Evolutionary conservation across 1,284 basidiomycete genomes (phyloP).

Genomic region (Exsudoporus floridanus): DNA sequence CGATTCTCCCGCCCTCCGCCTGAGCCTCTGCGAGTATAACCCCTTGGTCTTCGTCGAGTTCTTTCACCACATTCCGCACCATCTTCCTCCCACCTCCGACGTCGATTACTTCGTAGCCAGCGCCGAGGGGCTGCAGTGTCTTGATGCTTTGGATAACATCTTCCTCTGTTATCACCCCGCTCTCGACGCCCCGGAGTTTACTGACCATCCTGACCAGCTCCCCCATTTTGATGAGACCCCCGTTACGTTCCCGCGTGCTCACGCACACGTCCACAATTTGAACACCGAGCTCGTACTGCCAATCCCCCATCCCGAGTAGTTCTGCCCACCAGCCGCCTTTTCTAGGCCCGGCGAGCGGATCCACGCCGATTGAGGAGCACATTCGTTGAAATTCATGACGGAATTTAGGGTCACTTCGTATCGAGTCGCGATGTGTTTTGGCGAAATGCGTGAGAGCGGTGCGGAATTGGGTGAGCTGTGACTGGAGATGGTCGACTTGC

Average conservation of each 20-base stretch:
- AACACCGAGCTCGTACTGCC: slow-evolving; percentile 94
- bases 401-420: slow-evolving; percentile 84
- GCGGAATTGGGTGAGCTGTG: slow-evolving; percentile 85
- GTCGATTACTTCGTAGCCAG: slow-evolving; percentile 85
- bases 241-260: slow-evolving; percentile 83
- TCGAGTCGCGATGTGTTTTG: slow-evolving; percentile 79
- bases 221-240: slow-evolving; percentile 87
- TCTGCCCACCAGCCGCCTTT: slow-evolving; percentile 91
- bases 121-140: slow-evolving; percentile 82
- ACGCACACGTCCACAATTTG: slow-evolving; percentile 98
- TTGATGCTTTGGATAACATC: slow-evolving; percentile 87
- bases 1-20: slow-evolving; percentile 62
- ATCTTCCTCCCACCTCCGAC: slow-evolving; percentile 67
- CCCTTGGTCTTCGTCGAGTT: slow-evolving; percentile 81
- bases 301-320: slow-evolving; percentile 85
- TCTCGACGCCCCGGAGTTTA: slow-evolving; percentile 68
- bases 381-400: slow-evolving; percentile 94
- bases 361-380: slow-evolving; percentile 94
- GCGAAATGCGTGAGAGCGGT: slow-evolving; percentile 81
- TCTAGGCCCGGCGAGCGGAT: slow-evolving; percentile 84
- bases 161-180: slow-evolving; percentile 71
- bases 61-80: slow-evolving; percentile 72
- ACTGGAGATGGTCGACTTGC: slow-evolving; percentile 77
- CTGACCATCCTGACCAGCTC: slow-evolving; percentile 82
- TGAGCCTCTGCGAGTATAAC: slow-evolving; percentile 74